phyloP scores from a whole-genome alignment of 139 green algal species.

The Volvox reticuliferus region DNA sequence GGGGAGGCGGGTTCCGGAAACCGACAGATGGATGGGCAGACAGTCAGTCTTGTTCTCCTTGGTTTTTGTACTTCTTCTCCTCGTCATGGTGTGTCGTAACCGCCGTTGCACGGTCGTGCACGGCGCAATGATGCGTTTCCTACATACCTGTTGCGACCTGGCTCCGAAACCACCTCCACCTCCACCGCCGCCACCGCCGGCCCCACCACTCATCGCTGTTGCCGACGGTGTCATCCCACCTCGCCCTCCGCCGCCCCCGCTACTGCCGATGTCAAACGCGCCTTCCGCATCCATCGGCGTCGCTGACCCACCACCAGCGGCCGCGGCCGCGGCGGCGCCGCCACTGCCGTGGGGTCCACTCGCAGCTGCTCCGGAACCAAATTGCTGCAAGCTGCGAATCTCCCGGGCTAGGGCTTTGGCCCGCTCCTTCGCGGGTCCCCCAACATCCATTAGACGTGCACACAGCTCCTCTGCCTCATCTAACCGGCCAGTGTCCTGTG shows the following conservation, averaged over 20 bases:
- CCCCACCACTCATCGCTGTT: background rate
- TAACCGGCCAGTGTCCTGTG: slow-evolving; percentile 70
- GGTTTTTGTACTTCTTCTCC: background rate
- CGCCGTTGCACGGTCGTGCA: too few species aligned
- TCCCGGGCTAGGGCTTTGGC: slow-evolving; percentile 90
- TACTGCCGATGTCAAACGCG: background rate
- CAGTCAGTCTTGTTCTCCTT: background rate
- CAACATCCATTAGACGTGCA: slow-evolving; percentile 88
- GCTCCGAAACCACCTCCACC: background rate
- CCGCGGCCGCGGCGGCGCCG: background rate
- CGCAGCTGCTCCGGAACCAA: background rate
- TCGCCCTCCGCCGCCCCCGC: background rate
- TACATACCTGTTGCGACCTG: background rate
- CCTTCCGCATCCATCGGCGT: background rate
- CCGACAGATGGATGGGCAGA: background rate
- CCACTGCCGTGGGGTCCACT: background rate
- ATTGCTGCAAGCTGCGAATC: slow-evolving; percentile 33
- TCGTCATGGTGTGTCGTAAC: too few species aligned
- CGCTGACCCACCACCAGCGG: background rate
- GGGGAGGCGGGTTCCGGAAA: background rate
- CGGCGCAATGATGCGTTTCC: too few species aligned
- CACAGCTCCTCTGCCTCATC: slow-evolving; percentile 76
- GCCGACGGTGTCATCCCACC: background rate
- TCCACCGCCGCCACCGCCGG: background rate
- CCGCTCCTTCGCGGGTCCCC: slow-evolving; percentile 80